A percentile compares a stretch with the other conserved stretches of the same genome.
Conservation (phyloP, 495 filamentous ascomycete species). For the Penicillium fimorum region DNA sequence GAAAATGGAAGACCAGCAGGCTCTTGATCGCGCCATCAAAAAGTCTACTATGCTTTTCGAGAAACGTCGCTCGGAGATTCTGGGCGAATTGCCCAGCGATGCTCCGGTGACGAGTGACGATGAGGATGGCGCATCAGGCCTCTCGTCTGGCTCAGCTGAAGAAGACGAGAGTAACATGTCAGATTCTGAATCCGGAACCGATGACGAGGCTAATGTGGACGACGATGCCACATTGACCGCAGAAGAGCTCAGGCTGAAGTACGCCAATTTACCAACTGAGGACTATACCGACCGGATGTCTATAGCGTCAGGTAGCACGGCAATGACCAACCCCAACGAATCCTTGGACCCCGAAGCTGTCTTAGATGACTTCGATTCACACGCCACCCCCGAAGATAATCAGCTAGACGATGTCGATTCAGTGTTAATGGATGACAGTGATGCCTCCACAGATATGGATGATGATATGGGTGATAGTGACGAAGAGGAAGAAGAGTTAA, state of each 20-base stretch:
- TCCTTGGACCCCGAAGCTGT: slow-evolving; percentile 21
- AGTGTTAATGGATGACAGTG: slow-evolving; percentile 67
- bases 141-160: slow-evolving; percentile 36
- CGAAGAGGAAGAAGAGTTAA: slow-evolving; percentile 30
- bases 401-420: slow-evolving; percentile 66
- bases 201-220: slow-evolving; percentile 48
- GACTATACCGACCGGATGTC: slow-evolving; percentile 29
- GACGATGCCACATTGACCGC: slow-evolving; percentile 75
- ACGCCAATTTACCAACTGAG: slow-evolving; percentile 59
- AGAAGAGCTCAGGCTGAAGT: slow-evolving; percentile 76
- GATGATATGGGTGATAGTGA: slow-evolving; percentile 74
- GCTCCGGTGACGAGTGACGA: slow-evolving; percentile 46
- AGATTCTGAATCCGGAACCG: slow-evolving; percentile 41
- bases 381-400: slow-evolving; percentile 23
- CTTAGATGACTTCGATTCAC: slow-evolving; percentile 28
- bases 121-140: slow-evolving; percentile 46
- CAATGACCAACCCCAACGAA: slow-evolving; percentile 17
- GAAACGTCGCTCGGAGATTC: slow-evolving; percentile 54
- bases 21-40: slow-evolving; percentile 79
- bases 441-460: slow-evolving; percentile 87
- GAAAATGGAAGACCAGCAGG: slow-evolving; percentile 74
- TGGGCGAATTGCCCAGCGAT: slow-evolving; percentile 44
- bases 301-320: slow-evolving; percentile 23
- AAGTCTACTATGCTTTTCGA: slow-evolving; percentile 57
- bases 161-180: slow-evolving; percentile 75